Evolutionary conservation across 2,329 filamentous ascomycete species (phyloP), one percentile per base, ranked within the genome.

Genomic region (Penicillium sp.): DNA sequence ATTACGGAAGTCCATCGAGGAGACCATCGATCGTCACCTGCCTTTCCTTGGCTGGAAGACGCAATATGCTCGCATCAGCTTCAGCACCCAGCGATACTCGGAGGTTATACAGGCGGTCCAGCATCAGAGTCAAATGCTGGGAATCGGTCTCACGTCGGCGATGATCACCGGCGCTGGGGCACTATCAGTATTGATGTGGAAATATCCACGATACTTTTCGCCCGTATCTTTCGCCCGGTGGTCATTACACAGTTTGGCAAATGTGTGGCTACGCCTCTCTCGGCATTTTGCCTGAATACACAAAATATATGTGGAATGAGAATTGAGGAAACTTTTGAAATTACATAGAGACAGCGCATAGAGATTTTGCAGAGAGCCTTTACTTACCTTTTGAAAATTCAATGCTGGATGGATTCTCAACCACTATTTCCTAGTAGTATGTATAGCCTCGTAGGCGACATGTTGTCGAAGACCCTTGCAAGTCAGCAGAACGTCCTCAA

Each of bases 51-150:
- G 92, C 0, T 96, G 92, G 86, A 85, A 87, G 66, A 99, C 94
- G 2, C 90, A 96, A 74, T 99, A 99, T 68, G 85, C 88, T 0
- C 82, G 92, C 18, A 87, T 99, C 8, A 96, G 91, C 61, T 99
- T 99, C 69, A 90, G 90, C 53, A 96, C 96, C 64, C 88, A 95
- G 74, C 78, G 89, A 18, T 99, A 99, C 71, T 89, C 88, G 0
- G 87, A 95, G 54, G 88, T 97, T 3, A 81, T 90, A 30, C 77
- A 75, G 35, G 82, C 81, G 58, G 90, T 87, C 50, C 81, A 87
- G 49, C 73, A 81, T 48, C 91, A 96, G 69, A 85, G 87, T 2
- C 76, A 74, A 55, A 70, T 88, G 5, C 72, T 91, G 28, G 71
- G 81, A 41, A 57, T 68, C 7, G 63, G 66, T 5, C 46, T 74